phyloP scores from a whole-genome alignment of 345 rosid species.

The Lumnitzera racemosa region DNA sequence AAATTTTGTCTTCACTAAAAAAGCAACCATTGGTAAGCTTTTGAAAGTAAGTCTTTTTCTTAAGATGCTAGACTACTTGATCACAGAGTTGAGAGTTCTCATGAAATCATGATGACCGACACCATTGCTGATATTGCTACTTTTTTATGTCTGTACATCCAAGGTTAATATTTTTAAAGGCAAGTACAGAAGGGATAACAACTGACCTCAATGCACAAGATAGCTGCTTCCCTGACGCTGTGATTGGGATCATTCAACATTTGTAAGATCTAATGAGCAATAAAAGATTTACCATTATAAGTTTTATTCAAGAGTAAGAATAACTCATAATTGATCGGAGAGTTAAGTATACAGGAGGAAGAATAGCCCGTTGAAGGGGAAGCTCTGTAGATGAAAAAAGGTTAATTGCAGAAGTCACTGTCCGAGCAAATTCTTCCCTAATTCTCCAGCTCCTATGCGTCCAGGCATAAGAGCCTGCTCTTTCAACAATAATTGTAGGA shows the following conservation, averaged over 20 bases:
- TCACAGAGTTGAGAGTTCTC: too few species aligned
- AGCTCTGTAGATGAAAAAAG: slow-evolving; percentile 94
- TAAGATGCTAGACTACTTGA: too few species aligned
- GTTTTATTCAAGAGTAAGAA: too few species aligned
- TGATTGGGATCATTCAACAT: slow-evolving; percentile 86
- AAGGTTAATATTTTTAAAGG: too few species aligned
- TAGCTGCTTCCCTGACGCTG: slow-evolving; percentile 88
- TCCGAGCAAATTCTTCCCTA: slow-evolving; percentile 90
- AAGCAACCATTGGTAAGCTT: too few species aligned
- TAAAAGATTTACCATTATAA: slow-evolving; percentile 1
- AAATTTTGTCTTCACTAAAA: too few species aligned
- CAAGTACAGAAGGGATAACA: background rate
- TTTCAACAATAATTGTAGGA: slow-evolving; percentile 92
- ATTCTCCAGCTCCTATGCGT: slow-evolving; percentile 95
- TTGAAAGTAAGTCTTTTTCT: too few species aligned
- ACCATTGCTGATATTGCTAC: too few species aligned
- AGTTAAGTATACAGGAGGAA: slow-evolving; percentile 63
- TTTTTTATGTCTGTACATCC: too few species aligned
- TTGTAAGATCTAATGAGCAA: slow-evolving; percentile 65
- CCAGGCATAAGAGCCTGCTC: slow-evolving; percentile 99
- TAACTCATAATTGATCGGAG: background rate
- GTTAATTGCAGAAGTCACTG: slow-evolving; percentile 85
- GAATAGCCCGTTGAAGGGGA: slow-evolving; percentile 93
- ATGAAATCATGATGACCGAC: too few species aligned
- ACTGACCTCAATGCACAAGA: slow-evolving; percentile 84